Evolutionary conservation across 2,329 filamentous ascomycete species (phyloP), one percentile per base, ranked within the genome.

Genomic region (Epichloe gansuensis): DNA sequence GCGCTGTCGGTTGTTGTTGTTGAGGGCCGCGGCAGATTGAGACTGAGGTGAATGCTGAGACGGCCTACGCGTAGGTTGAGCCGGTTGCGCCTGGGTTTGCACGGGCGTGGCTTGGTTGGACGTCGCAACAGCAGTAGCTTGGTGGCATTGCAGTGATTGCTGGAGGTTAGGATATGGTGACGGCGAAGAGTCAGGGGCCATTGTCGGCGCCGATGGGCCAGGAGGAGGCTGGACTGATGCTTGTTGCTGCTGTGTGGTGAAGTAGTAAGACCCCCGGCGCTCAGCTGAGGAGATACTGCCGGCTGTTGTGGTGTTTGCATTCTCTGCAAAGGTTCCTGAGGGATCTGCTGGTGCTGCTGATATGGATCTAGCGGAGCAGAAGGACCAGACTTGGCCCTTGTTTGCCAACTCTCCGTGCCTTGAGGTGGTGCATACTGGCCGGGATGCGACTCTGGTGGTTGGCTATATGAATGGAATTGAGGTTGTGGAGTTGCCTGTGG

Each of bases 241-340:
- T 28, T 47, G 48, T 17, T 47, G 52, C 45, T 69, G 65, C 48
- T 70, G 66, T 53, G 67, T 65, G 57, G 69, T 74, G 60, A 79
- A 81, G 64, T 85, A 86, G 60, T 79, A 83, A 9, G 75, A 73
- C 11, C 76, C 71, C 54, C 72, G 78, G 1, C 78, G 72, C 54
- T 85, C 81, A 15, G 72, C 56, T 38, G 65, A 57, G 11, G 63
- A 28, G 63, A 60, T 7, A 57, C 60, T 6, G 57, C 53, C 12
- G 62, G 43, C 53, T 63, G 65, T 42, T 65, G 67, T 5, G 64
- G 61, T 13, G 59, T 63, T 53, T 63, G 65, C 46, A 63, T 56
- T 28, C 58, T 58, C 47, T 64, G 63, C 11, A 56, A 52, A 12
- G 58, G 53, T 41, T 67, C 66, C 23, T 59, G 56, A 3, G 57